Percentiles rank a stretch among this genome's conserved stretches.
These are phyloP conservation scores for Pichia sp. DNA, from an alignment of 1,139 yeast genomes.

Conservation along the genomic window DNA sequence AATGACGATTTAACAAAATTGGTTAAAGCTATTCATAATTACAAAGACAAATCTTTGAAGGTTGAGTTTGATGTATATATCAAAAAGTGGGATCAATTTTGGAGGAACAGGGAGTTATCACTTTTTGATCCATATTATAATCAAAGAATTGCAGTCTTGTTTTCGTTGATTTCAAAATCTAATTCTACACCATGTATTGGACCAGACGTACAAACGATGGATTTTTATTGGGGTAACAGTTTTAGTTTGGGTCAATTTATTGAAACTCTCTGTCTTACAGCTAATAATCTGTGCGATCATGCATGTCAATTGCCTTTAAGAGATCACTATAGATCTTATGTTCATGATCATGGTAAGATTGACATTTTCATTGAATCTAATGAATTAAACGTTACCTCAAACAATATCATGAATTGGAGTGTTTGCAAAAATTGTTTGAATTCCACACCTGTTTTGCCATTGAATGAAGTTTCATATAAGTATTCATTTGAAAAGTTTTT, in stretches of 20 bases:
- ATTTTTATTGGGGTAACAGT: slow-evolving; percentile 87
- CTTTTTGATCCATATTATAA: slow-evolving; percentile 63
- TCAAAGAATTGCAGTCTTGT: slow-evolving; percentile 69
- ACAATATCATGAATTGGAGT: slow-evolving; percentile 87
- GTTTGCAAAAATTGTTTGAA: slow-evolving; percentile 74
- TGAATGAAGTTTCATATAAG: slow-evolving; percentile 86
- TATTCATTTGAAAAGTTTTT: slow-evolving; percentile 89
- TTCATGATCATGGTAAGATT: slow-evolving; percentile 79
- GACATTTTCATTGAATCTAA: slow-evolving; percentile 67
- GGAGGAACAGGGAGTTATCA: slow-evolving; percentile 38
- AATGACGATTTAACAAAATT: slow-evolving; percentile 31
- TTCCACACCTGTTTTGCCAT: slow-evolving; percentile 72
- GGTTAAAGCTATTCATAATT: slow-evolving; percentile 34
- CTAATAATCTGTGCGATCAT: slow-evolving; percentile 63
- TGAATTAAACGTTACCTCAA: slow-evolving; percentile 50
- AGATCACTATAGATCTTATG: slow-evolving; percentile 82
- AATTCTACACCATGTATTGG: slow-evolving; percentile 92
- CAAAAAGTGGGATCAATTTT: slow-evolving; percentile 58
- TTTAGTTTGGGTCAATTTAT: slow-evolving; percentile 84
- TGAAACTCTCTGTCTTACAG: slow-evolving; percentile 71
- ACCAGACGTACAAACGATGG: slow-evolving; percentile 75
- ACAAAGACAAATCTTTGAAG: slow-evolving; percentile 29
- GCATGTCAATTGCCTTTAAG: slow-evolving; percentile 68
- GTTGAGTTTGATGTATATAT: slow-evolving; percentile 28
- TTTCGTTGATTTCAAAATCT: slow-evolving; percentile 74